Conservation (phyloP, 2,329 filamentous ascomycete genomes). For the Chalaropsis thielavioides region DNA sequence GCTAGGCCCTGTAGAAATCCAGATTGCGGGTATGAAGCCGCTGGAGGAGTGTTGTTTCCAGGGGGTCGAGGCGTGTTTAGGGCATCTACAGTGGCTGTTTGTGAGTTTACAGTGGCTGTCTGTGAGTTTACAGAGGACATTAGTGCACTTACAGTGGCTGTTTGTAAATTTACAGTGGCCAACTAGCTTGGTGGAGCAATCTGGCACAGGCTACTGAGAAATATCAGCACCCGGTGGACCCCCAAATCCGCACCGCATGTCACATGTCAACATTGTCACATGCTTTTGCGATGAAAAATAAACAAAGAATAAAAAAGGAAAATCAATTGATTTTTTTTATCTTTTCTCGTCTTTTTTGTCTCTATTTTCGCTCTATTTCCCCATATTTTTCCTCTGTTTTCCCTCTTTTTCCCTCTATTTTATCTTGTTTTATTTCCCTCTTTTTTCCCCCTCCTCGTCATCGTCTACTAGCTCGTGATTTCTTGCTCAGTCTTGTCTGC, state of each 20-base stretch:
- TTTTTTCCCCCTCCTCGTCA: background rate
- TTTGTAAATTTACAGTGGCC: background rate
- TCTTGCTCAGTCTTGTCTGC: background rate
- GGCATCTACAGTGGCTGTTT: no score
- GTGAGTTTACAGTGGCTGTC: no score
- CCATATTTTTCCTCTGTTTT: background rate
- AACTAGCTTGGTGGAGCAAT: background rate
- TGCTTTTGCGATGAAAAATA: conserved; percentile 6
- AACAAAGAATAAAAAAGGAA: background rate
- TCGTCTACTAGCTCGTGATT: background rate
- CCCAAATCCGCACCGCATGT: conserved; percentile 1
- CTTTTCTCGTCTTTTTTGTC: background rate
- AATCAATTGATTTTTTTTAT: background rate
- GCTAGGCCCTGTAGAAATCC: background rate
- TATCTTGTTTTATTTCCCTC: background rate
- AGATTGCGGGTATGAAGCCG: background rate
- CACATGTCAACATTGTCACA: conserved; percentile 6
- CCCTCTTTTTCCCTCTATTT: background rate
- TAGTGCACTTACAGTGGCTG: background rate
- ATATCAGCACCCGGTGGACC: background rate
- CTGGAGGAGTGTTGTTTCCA: background rate
- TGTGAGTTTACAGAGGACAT: background rate
- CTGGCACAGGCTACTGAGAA: background rate
- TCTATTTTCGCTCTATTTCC: no score
- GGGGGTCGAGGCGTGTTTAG: no score